Conservation (phyloP, 805 yeast species). For the Pichia pseudocactophila region DNA sequence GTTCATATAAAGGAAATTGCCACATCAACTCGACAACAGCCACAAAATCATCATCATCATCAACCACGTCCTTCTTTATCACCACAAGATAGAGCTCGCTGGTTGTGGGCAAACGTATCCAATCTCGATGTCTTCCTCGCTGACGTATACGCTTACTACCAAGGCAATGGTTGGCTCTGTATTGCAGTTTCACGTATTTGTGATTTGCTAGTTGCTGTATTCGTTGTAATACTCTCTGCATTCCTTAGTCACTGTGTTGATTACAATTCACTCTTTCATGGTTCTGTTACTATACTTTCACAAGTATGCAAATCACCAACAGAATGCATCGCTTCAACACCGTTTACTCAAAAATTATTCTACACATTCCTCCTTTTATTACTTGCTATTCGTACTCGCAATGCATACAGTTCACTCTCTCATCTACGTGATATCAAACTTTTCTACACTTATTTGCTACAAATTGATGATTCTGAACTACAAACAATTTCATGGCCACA, state of each 20-base stretch:
- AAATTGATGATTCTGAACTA: constrained; percentile 69
- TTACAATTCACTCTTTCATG: constrained; percentile 28
- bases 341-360: constrained; percentile 46
- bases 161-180: constrained; percentile 77
- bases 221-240: constrained; percentile 71
- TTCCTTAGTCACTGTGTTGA: constrained; percentile 80
- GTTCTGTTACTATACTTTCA: constrained; percentile 27
- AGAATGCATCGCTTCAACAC: constrained; percentile 36
- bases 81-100: constrained; percentile 70
- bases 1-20: constrained; percentile 15
- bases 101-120: constrained; percentile 95
- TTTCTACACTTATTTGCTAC: constrained; percentile 65
- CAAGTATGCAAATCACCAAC: constrained; percentile 34
- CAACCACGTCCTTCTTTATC: constrained; percentile 30
- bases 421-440: constrained; percentile 65
- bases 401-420: constrained; percentile 51
- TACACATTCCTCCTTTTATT: constrained; percentile 54
- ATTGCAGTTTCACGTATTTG: constrained; percentile 58
- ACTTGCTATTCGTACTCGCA: constrained; percentile 42
- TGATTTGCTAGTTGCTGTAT: constrained; percentile 66
- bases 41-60: neutral
- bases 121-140: constrained; percentile 80
- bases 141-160: constrained; percentile 75
- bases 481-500: constrained; percentile 92
- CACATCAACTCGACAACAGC: constrained; percentile 18